These are phyloP conservation scores for Blastobotrys capitulatus DNA, from an alignment of 1,139 yeast genomes.

Conservation along the genomic window DNA sequence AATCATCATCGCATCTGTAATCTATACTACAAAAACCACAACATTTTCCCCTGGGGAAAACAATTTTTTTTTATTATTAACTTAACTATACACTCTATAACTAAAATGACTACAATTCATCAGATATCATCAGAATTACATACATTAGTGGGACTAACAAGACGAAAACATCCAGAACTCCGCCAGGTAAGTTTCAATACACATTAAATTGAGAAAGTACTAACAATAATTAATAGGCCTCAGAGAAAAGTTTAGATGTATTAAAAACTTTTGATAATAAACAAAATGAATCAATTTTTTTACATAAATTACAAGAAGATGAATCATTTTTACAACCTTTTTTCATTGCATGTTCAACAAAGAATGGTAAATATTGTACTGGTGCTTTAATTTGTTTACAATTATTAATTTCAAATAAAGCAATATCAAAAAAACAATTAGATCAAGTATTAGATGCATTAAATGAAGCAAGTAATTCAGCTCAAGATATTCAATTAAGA, in stretches of 20 bases:
- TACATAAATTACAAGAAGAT: slow-evolving; percentile 37
- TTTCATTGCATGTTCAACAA: slow-evolving; percentile 62
- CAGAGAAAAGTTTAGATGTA: slow-evolving; percentile 54
- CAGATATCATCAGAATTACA: slow-evolving; percentile 46
- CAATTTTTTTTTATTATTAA: too few relatives aligned
- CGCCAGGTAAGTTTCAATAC: slow-evolving; percentile 35
- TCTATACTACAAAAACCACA: too few relatives aligned
- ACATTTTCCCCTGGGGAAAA: too few relatives aligned
- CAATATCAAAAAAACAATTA: slow-evolving; percentile 50
- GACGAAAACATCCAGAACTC: slow-evolving; percentile 62
- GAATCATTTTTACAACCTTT: slow-evolving; percentile 64
- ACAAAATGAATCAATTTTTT: slow-evolving; percentile 28
- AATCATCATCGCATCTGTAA: too few relatives aligned
- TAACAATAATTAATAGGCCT: slow-evolving; percentile 36
- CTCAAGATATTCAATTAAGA: slow-evolving; percentile 78
- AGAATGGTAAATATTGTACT: slow-evolving; percentile 67
- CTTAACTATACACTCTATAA: too few relatives aligned
- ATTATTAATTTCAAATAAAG: slow-evolving; percentile 45
- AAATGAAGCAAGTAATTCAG: slow-evolving; percentile 66
- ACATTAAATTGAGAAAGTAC: slow-evolving; percentile 1
- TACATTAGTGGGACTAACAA: slow-evolving; percentile 60
- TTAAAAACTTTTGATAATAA: slow-evolving; percentile 36
- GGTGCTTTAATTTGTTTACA: slow-evolving; percentile 68
- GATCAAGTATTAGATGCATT: slow-evolving; percentile 58
- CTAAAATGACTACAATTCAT: slow-evolving; percentile 22